Base-by-base conservation (phyloP, 2,329 filamentous ascomycete species). In the Fusarium bactridioides region DNA sequence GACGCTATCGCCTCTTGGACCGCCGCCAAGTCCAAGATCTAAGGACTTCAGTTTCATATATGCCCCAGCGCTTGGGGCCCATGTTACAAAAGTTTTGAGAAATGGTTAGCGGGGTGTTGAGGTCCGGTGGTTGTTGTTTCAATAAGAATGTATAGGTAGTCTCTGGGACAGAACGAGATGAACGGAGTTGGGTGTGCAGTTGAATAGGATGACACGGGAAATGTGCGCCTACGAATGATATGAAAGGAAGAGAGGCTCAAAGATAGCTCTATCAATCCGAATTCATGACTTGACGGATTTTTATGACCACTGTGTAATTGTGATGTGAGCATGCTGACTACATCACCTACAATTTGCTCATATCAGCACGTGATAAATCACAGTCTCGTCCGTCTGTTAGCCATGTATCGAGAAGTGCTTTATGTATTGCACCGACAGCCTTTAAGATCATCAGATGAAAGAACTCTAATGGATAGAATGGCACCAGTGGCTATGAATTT, bases 1-100 rank as follows among this genome's bases (percentile, higher is more conserved):
- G 90, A 92, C 75, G 81, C 84, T 33, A 84, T 90, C 61, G 86
- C 88, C 13, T 86, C 87, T 3, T 89, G 82, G 77, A 87, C 86
- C 1, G 89, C 83, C 0, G 82, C 89, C 82, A 87, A 84, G 80
- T 45, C 71, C 29, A 75, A 75, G 62, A 71, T 74, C 63, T 72
- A 61, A 70, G 41, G 21, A 13, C 40, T 38, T 11, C 41, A 16
- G 25, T 45, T 15, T 48, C 35, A 40, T 61, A 29, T 44, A 61
- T 48, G 16, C 50, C 50, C 12, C 29, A 53, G 13, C 27, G n/a
- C 19, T 23, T n/a, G 45, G 40, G 37, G 67, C 27, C 15, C 47
- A 12, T 53, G 50, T 56, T 43, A 61, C 38, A 72, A 72, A 72
- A 70, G 53, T 59, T 59, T 58, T 59, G 63, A 55, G 37, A 70